Conservation (phyloP, 192 early-diverging fungal species). For the Backusella australiensis region DNA sequence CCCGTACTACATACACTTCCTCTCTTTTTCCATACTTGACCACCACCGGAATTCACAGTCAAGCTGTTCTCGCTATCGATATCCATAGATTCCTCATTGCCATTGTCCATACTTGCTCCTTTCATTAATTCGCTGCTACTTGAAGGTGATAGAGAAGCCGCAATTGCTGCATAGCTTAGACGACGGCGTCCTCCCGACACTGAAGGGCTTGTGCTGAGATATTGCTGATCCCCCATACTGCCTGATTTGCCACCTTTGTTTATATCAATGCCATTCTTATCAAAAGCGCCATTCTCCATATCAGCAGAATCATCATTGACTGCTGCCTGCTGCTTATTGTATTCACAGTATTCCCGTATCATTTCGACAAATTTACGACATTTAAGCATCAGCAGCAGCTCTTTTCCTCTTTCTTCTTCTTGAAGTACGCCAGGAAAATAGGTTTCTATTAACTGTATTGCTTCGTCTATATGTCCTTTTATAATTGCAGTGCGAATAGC, state of each 20-base stretch:
- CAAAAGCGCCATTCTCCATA: neutral
- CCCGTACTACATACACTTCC: neutral
- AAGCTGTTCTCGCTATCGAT: neutral
- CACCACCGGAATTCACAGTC: neutral
- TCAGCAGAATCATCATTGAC: neutral
- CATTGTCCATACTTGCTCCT: neutral
- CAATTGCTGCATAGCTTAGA: constrained; percentile 29
- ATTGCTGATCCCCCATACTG: neutral
- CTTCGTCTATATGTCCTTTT: constrained; percentile 72
- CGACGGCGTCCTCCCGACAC: neutral
- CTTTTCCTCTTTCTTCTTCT: constrained; percentile 45
- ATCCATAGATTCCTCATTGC: constrained; percentile 2
- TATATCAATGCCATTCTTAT: neutral
- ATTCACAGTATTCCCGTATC: constrained; percentile 42
- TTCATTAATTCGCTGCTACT: neutral
- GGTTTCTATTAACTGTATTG: constrained; percentile 60
- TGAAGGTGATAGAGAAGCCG: constrained; percentile 12
- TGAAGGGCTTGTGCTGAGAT: neutral
- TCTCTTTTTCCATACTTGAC: neutral
- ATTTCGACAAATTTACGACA: constrained; percentile 90
- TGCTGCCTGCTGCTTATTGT: neutral
- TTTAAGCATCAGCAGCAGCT: constrained; percentile 71
- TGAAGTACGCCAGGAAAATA: constrained; percentile 67
- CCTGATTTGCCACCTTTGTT: neutral
- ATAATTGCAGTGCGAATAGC: constrained; percentile 52